Evolutionary conservation across 768 basidiomycete species (phyloP), one percentile per base, ranked within the genome.

Genomic region (Scleroderma citrinum): DNA sequence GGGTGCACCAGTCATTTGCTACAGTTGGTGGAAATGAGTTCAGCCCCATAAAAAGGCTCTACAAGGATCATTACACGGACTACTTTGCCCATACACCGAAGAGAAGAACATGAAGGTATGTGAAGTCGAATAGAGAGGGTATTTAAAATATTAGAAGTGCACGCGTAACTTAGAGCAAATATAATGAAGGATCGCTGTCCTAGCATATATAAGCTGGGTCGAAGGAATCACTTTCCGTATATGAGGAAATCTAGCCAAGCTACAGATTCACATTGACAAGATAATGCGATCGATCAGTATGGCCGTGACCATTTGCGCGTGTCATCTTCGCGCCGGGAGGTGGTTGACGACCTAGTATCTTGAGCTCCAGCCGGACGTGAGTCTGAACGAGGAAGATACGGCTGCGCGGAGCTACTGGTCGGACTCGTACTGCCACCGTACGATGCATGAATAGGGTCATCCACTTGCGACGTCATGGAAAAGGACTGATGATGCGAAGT

Each of bases 291-390:
- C 57, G 67, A 64, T 76, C 67, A 78, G 58, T 72, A 73, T 57
- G 71, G 68, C 60, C 72, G 67, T 60, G 71, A 59, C 75, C 76
- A 81, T 63, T 76, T 76, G 59, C 71, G 74, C 55, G 71, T 67
- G 59, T 78, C 77, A 41, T 67, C 64, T 44, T 62, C 65, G 55
- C 76, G 80, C 57, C 77, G n/a, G n/a, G n/a, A n/a, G n/a, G n/a
- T n/a, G n/a, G n/a, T 76, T 17, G 63, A 0, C n/a, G 57, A 35
- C 31, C 61, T 61, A 14, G 54, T 46, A 16, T 67, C 67, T 36
- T 65, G 44, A 19, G 71, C 66, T 49, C 50, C 58, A 12, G 57
- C 69, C 21, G 66, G 44, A 48, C 72, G 72, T 4, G 67, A 44
- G n/a, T 78, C 76, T 39, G 72, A 58, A 41, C 71, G 71, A 39